Evolutionary conservation across 768 basidiomycete genomes (phyloP).

Genomic region (Tephrocybe sp.): DNA sequence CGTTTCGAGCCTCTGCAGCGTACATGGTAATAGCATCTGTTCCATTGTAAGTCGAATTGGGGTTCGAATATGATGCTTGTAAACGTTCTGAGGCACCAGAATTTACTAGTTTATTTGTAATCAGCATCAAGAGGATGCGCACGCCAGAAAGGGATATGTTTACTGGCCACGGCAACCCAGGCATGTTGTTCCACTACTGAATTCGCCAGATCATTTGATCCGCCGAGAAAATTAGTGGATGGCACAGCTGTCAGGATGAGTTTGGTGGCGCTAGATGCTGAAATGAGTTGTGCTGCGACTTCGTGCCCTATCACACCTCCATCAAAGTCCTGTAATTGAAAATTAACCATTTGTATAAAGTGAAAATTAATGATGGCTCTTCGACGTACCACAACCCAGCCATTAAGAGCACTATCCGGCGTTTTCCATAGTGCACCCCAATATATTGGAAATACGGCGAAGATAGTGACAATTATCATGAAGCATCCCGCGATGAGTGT

Average conservation of each 20-base stretch:
- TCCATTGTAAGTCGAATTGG: constrained; percentile 25
- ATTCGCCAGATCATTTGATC: constrained; percentile 36
- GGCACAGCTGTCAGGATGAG: constrained; percentile 41
- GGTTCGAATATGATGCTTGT: constrained; percentile 31
- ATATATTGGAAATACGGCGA: constrained; percentile 21
- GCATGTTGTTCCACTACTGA: constrained; percentile 45
- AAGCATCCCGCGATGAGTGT: constrained; percentile 12
- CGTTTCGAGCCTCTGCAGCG: constrained; percentile 50
- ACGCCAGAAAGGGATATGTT: constrained; percentile 14
- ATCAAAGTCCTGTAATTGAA: constrained; percentile 54
- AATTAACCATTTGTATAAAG: too few species aligned
- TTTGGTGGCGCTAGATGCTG: constrained; percentile 24
- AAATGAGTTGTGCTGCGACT: constrained; percentile 34
- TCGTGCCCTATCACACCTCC: constrained; percentile 44
- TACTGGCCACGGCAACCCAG: constrained; percentile 54
- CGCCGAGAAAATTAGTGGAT: constrained; percentile 39
- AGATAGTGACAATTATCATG: constrained; percentile 15
- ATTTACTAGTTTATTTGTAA: constrained; percentile 32
- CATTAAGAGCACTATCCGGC: constrained; percentile 16
- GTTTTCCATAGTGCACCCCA: constrained; percentile 24
- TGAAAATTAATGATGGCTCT: not conserved
- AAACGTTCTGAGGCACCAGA: constrained; percentile 35
- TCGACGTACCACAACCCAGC: constrained; percentile 22
- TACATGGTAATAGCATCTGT: constrained; percentile 49
- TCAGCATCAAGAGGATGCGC: not conserved